A percentile compares a stretch with the other conserved stretches of the same genome.
These are phyloP conservation scores for Apiospora rasikravindrae DNA, from an alignment of 2,329 filamentous ascomycete species.

Conservation along the genomic window DNA sequence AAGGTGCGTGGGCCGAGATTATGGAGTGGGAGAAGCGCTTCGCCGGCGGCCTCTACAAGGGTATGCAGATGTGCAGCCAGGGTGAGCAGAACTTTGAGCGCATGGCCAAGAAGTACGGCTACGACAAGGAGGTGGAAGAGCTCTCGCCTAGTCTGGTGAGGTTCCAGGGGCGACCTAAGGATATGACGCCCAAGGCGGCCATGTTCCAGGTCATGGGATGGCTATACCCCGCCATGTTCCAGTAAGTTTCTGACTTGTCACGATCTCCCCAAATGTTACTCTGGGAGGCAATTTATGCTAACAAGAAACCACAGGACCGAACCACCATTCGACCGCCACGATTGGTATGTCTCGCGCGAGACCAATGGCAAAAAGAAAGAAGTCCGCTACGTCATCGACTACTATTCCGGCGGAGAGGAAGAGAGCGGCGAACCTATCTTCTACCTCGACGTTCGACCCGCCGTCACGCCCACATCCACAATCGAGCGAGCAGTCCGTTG, in stretches of 20 bases:
- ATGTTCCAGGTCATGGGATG: conserved; percentile 81
- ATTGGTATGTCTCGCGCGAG: conserved; percentile 89
- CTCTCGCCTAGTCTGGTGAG: conserved; percentile 75
- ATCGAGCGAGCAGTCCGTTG: conserved; percentile 85
- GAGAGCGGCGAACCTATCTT: conserved; percentile 91
- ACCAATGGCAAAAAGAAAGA: conserved; percentile 72
- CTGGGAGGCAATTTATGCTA: background rate
- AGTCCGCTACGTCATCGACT: conserved; percentile 95
- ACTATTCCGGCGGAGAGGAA: conserved; percentile 87
- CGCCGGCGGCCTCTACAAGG: conserved; percentile 70
- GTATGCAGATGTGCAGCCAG: conserved; percentile 74
- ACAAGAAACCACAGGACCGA: conserved; percentile 60
- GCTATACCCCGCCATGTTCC: conserved; percentile 80
- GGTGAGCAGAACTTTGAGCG: conserved; percentile 70
- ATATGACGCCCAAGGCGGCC: conserved; percentile 88
- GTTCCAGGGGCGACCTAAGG: conserved; percentile 88
- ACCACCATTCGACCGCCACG: conserved; percentile 93
- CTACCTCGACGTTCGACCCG: conserved; percentile 91
- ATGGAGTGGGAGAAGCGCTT: conserved; percentile 93
- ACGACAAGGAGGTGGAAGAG: conserved; percentile 59
- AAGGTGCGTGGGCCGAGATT: conserved; percentile 96
- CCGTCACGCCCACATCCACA: conserved; percentile 79
- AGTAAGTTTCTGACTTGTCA: conserved; percentile 53
- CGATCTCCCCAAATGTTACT: too few species aligned
- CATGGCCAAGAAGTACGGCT: conserved; percentile 44